Evolutionary conservation across 345 rosid species (phyloP).

Genomic region (Lepidium africanum): DNA sequence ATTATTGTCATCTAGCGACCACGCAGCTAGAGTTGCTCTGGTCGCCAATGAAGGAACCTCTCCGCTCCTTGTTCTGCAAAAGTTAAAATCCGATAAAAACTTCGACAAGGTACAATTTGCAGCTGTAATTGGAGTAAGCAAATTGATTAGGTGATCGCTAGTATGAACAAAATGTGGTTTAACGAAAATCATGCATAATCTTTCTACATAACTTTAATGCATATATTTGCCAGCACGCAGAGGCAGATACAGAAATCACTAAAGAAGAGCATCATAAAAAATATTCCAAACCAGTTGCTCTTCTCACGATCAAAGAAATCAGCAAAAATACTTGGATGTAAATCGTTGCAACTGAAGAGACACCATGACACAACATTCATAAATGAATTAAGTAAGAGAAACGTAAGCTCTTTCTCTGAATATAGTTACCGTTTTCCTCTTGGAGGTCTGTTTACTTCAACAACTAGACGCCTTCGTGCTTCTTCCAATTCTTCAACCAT

Average conservation of each 20-base stretch:
- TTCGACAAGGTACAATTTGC: neutral
- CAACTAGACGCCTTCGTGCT: constrained; percentile 58
- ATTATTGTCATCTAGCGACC: constrained; percentile 41
- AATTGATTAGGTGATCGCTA: neutral
- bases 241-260: neutral
- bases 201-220: neutral
- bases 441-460: constrained; percentile 86
- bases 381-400: neutral
- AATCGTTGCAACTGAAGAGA: neutral
- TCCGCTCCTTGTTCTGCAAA: constrained; percentile 56
- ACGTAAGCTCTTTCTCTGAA: neutral
- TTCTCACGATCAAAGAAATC: neutral
- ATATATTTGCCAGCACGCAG: neutral
- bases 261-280: neutral
- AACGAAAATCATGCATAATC: neutral
- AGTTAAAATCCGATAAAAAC: neutral
- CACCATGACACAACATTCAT: neutral
- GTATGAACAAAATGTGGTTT: neutral
- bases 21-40: constrained; percentile 85
- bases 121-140: neutral
- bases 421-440: constrained; percentile 78
- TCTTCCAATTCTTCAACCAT: constrained; percentile 70
- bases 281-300: neutral
- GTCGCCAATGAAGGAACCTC: constrained; percentile 58
- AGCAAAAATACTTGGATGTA: neutral